These are phyloP conservation scores for Fusarium albidum DNA, from an alignment of 2,329 filamentous ascomycete species.

Conservation along the genomic window DNA sequence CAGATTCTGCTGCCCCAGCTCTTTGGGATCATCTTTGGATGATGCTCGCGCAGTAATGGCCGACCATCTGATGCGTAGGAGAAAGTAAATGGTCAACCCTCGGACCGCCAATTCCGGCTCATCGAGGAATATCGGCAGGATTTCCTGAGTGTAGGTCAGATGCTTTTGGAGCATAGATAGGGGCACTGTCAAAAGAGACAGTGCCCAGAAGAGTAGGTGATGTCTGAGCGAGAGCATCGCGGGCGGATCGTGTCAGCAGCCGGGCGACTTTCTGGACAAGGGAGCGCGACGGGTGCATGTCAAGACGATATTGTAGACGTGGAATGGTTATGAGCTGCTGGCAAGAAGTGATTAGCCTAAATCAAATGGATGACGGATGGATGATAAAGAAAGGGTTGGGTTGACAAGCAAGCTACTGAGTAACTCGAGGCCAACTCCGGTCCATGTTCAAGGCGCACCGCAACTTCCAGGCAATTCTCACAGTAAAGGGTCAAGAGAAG, in stretches of 20 bases:
- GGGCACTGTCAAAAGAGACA: conserved; percentile 24
- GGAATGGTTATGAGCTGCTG: too few relatives aligned
- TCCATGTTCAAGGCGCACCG: too few relatives aligned
- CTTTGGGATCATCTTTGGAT: neutral
- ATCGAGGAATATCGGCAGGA: conserved; percentile 1
- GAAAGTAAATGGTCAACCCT: conserved; percentile 14
- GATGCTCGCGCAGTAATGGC: neutral
- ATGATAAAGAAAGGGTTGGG: too few relatives aligned
- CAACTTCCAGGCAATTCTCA: too few relatives aligned
- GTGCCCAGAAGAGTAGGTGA: conserved; percentile 29
- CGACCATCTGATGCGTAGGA: neutral
- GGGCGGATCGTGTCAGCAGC: neutral
- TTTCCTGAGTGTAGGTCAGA: neutral
- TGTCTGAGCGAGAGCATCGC: conserved; percentile 29
- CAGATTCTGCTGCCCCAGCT: neutral
- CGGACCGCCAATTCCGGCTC: conserved; percentile 1
- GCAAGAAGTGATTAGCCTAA: too few relatives aligned
- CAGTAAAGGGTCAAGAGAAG: too few relatives aligned
- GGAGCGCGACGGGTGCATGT: too few relatives aligned
- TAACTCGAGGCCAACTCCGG: too few relatives aligned
- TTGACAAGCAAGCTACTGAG: too few relatives aligned
- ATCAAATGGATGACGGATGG: too few relatives aligned
- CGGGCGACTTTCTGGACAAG: neutral
- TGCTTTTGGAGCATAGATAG: conserved; percentile 2
- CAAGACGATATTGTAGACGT: too few relatives aligned